phyloP scores from a whole-genome alignment of 345 rosid species.

The Pistacia vera region DNA sequence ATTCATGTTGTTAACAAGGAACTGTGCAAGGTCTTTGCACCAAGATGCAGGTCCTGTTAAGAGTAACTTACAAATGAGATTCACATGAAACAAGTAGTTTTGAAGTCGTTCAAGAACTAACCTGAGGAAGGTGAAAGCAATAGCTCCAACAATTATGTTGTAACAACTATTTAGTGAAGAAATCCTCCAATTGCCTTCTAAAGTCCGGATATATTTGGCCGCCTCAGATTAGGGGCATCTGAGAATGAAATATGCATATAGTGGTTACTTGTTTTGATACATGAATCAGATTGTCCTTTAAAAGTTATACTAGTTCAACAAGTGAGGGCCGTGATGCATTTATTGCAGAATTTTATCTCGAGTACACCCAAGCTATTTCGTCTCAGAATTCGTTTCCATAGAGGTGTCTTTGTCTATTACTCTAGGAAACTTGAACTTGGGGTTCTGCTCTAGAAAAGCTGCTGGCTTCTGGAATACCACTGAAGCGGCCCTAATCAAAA shows the following conservation, averaged over 20 bases:
- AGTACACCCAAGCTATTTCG: background rate
- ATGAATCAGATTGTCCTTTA: background rate
- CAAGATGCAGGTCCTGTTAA: conserved; percentile 5
- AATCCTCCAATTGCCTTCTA: background rate
- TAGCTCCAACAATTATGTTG: conserved; percentile 6
- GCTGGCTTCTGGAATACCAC: conserved; percentile 62
- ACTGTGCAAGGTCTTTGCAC: background rate
- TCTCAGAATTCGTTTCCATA: conserved; percentile 19
- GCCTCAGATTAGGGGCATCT: conserved; percentile 1
- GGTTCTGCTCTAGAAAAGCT: conserved; percentile 60
- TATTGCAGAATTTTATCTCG: conserved; percentile 19
- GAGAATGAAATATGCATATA: conserved; percentile 1
- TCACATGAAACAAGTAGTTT: background rate
- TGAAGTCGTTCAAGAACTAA: background rate
- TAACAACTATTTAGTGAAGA: background rate
- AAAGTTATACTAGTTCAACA: background rate
- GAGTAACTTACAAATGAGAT: background rate
- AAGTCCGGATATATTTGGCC: background rate
- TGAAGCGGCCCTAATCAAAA: conserved; percentile 76
- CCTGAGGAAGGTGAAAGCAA: background rate
- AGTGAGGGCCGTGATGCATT: background rate
- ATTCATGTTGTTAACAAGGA: background rate
- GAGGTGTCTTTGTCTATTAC: conserved; percentile 39
- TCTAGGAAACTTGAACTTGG: conserved; percentile 60
- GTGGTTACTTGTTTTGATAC: background rate